Evolutionary conservation across 2,329 filamentous ascomycete genomes (phyloP).

Genomic region (Alternaria metachromatica): DNA sequence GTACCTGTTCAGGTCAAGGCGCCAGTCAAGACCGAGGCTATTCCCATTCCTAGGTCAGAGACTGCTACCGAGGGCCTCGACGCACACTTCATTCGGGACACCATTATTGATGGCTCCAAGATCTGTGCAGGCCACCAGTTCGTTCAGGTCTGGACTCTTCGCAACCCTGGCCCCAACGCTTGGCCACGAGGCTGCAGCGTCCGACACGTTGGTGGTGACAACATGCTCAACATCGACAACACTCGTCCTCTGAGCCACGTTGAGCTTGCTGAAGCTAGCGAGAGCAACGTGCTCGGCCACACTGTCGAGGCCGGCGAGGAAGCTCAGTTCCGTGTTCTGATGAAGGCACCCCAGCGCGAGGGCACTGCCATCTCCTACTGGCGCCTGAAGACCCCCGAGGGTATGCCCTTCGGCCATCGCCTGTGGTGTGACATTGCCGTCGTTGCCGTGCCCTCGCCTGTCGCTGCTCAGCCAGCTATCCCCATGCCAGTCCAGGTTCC

Average conservation of each 20-base stretch:
- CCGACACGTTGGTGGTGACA: constrained; percentile 90
- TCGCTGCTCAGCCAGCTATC: neutral
- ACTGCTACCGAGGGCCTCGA: constrained; percentile 54
- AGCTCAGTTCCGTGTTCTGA: constrained; percentile 79
- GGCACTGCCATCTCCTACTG: constrained; percentile 94
- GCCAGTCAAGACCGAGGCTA: constrained; percentile 21
- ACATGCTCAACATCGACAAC: constrained; percentile 91
- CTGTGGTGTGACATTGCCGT: constrained; percentile 94
- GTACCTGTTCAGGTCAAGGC: constrained; percentile 16
- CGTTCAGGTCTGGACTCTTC: constrained; percentile 88
- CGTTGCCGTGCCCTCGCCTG: constrained; percentile 28
- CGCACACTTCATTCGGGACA: constrained; percentile 78
- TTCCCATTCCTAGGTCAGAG: constrained; percentile 10
- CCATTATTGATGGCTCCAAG: constrained; percentile 77
- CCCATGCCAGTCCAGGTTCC: neutral
- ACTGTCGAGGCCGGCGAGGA: constrained; percentile 76
- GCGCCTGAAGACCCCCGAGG: constrained; percentile 84
- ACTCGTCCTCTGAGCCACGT: constrained; percentile 77
- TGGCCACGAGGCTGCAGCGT: constrained; percentile 94
- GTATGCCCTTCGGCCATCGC: constrained; percentile 86
- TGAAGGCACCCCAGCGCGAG: constrained; percentile 78
- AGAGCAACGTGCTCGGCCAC: constrained; percentile 78
- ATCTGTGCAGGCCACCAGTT: constrained; percentile 76
- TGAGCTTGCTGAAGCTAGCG: constrained; percentile 77
- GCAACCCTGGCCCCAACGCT: constrained; percentile 76